These are phyloP conservation scores for Penicillium cosmopolitanum DNA, from an alignment of 495 filamentous ascomycete species.

Conservation along the genomic window DNA sequence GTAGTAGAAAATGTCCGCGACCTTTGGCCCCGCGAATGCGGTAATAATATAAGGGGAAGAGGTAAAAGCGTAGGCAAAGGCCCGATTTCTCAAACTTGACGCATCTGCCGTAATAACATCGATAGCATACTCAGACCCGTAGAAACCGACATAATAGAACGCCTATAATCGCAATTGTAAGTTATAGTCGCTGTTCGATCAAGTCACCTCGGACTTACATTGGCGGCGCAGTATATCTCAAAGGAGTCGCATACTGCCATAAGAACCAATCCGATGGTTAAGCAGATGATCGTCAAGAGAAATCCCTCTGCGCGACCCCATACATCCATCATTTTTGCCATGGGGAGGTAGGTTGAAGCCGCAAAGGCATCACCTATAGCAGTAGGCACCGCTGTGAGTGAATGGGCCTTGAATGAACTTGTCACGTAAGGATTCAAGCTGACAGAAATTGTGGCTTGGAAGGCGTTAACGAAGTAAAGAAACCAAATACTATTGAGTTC, in stretches of 20 bases:
- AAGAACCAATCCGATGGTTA: slow-evolving; percentile 45
- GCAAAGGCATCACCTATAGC: slow-evolving; percentile 50
- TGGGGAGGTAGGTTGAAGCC: slow-evolving; percentile 61
- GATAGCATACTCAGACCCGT: slow-evolving; percentile 54
- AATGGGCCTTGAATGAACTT: slow-evolving; percentile 33
- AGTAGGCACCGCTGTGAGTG: slow-evolving; percentile 32
- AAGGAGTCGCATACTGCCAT: slow-evolving; percentile 53
- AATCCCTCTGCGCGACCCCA: slow-evolving; percentile 61
- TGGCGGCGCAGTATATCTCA: slow-evolving; percentile 48
- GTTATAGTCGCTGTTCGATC: neutral
- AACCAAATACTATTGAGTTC: slow-evolving; percentile 32
- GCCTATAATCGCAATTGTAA: slow-evolving; percentile 30
- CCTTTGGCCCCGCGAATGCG: slow-evolving; percentile 51
- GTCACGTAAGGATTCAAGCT: slow-evolving; percentile 36
- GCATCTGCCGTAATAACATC: slow-evolving; percentile 62
- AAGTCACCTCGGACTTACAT: slow-evolving; percentile 5
- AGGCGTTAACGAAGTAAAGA: slow-evolving; percentile 26
- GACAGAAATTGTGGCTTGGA: slow-evolving; percentile 29
- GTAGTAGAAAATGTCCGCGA: slow-evolving; percentile 47
- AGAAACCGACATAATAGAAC: slow-evolving; percentile 52
- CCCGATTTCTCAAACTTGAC: slow-evolving; percentile 58
- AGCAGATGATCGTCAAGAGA: slow-evolving; percentile 37
- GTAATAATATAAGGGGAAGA: slow-evolving; percentile 63
- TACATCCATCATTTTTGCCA: slow-evolving; percentile 68
- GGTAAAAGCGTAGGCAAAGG: slow-evolving; percentile 56